Base-by-base conservation (phyloP, 202 grass and related monocot genomes). In the Brachypodium distachyon region DNA sequence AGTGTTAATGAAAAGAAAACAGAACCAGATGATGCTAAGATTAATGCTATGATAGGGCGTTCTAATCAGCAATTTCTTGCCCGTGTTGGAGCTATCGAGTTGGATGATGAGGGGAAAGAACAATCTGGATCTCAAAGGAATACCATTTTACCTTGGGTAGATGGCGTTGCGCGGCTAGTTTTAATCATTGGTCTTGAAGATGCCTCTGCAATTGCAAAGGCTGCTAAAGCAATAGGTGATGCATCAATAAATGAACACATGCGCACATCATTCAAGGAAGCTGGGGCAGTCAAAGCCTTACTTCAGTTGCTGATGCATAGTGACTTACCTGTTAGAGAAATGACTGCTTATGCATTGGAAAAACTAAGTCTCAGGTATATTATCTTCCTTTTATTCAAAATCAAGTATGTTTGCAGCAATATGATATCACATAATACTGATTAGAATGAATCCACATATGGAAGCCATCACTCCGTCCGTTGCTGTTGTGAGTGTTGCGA, bases 11-110 rank as follows among this genome's bases (percentile, higher is more conserved):
- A 90, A 28, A 67, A 87, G 32, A 78, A 85, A 50, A 77, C 80
- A 34, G 54, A 77, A 41, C 73, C 88, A 4, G 78, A 93, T 12
- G 73, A 90, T 67, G 77, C 73, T 48, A 87, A 87, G 81, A 65
- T 87, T 43, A 85, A 87, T 85, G 90, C 90, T 67, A 87, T 90
- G 79, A 81, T 87, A 59, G 90, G 90, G 33, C 87, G 78, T 77
- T 90, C 90, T 76, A 86, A 90, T 58, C 90, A 93, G 77, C 87
- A 90, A 54, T 90, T 90, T 63, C 87, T 93, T 73, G 90, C 77
- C 12, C 74, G 90, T 59, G 81, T 93, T 82, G 87, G 84, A 75
- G 90, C 84, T 79, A 87, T 90, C 37, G 90, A 93, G 84, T 77
- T 82, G 63, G 84, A 87, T 81, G 68, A 85, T 86, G 79, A 70